These are phyloP conservation scores for Sarocladium oryzae DNA, from an alignment of 2,329 filamentous ascomycete species.

Conservation along the genomic window DNA sequence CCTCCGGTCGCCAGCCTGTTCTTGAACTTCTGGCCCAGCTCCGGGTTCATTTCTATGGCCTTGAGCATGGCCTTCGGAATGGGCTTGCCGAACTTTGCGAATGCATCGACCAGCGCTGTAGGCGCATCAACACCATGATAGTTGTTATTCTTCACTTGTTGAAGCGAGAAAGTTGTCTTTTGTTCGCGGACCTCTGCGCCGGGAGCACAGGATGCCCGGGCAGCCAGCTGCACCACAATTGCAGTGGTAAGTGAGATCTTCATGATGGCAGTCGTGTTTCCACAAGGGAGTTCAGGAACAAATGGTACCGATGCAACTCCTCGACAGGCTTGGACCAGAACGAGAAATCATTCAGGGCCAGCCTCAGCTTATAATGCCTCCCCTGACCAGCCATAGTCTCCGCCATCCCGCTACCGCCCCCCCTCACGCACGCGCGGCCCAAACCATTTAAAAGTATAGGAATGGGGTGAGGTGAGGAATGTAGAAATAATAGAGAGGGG, in stretches of 20 bases:
- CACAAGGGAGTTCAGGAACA: not conserved
- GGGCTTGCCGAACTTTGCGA: conserved; percentile 29
- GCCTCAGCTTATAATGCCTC: not conserved
- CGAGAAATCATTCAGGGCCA: not conserved
- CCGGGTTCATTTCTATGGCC: conserved; percentile 17
- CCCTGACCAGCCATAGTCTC: not conserved
- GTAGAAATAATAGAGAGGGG: not conserved
- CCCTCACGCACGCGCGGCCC: not conserved
- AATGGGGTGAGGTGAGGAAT: not conserved
- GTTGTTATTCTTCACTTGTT: conserved; percentile 26
- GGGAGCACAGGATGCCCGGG: conserved; percentile 5
- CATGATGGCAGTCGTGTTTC: conserved; percentile 6
- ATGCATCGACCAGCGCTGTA: conserved; percentile 23
- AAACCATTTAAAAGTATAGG: not conserved
- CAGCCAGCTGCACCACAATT: conserved; percentile 10
- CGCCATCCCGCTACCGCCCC: not conserved
- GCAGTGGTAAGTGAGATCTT: conserved; percentile 12
- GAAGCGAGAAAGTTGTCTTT: conserved; percentile 19
- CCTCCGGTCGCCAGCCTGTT: conserved; percentile 8
- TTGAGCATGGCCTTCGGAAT: conserved; percentile 21
- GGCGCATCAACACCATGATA: conserved; percentile 27
- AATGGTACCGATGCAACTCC: not conserved
- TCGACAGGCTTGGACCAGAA: not conserved
- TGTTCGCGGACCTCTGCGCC: not conserved
- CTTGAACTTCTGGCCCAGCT: conserved; percentile 19